A percentile compares a stretch with the other conserved stretches of the same genome.
Evolutionary conservation across 768 basidiomycete genomes (phyloP).

Genomic region (Tephrocybe rancida): DNA sequence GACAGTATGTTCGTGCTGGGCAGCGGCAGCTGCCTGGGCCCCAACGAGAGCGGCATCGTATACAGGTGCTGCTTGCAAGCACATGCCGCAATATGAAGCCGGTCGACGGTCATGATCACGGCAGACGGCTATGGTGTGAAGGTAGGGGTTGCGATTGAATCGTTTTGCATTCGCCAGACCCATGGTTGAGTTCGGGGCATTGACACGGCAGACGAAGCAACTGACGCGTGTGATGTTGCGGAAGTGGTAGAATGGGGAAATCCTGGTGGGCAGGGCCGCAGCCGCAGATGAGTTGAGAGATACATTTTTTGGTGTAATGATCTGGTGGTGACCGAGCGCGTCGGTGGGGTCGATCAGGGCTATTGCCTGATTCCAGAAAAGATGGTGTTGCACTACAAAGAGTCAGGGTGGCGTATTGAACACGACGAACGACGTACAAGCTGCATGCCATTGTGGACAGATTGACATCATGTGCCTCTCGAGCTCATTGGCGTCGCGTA

Average conservation of each 20-base stretch:
- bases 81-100: conserved; percentile 63
- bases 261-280: conserved; percentile 33
- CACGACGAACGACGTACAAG: conserved; percentile 46
- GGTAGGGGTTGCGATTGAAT: conserved; percentile 36
- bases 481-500: conserved; percentile 64
- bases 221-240: conserved; percentile 54
- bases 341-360: conserved; percentile 65
- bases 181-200: conserved; percentile 48
- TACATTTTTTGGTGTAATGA: conserved; percentile 42
- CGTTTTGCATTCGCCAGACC: conserved; percentile 60
- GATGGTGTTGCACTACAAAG: conserved; percentile 63
- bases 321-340: conserved; percentile 47
- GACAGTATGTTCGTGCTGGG: conserved; percentile 31
- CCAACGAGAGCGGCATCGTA: conserved; percentile 30
- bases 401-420: background rate
- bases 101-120: conserved; percentile 62
- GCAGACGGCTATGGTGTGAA: conserved; percentile 56
- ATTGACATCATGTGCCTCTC: conserved; percentile 63
- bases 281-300: conserved; percentile 36
- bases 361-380: conserved; percentile 71
- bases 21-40: conserved; percentile 15
- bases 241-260: conserved; percentile 62
- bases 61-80: conserved; percentile 62
- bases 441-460: conserved; percentile 60
- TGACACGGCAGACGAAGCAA: conserved; percentile 74